Percentiles rank a stretch among this genome's conserved stretches.
Conservation (phyloP, 768 basidiomycete genomes). For the Lactarius sp. region DNA sequence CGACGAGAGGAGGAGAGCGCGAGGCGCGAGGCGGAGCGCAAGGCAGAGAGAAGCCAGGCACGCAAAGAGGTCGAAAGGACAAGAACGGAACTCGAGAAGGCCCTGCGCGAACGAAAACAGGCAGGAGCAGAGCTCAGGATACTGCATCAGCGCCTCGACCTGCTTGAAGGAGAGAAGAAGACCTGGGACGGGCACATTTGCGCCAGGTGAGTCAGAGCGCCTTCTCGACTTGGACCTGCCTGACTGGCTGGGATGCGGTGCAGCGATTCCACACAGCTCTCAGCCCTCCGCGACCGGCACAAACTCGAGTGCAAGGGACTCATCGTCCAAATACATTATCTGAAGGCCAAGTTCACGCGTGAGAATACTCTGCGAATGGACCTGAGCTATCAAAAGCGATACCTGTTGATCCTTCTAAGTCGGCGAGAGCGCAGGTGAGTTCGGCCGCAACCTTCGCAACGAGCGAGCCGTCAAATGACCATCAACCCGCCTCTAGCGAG, state of each 20-base stretch:
- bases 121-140: constrained; percentile 58
- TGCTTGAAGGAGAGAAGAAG: constrained; percentile 39
- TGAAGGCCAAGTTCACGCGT: constrained; percentile 87
- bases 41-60: constrained; percentile 48
- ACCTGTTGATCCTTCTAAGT: constrained; percentile 69
- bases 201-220: constrained; percentile 42
- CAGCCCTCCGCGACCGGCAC: constrained; percentile 57
- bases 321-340: constrained; percentile 83
- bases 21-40: constrained; percentile 39
- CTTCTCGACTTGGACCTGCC: not conserved
- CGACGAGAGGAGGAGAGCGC: constrained; percentile 63
- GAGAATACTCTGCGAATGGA: constrained; percentile 76
- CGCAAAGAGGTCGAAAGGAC: constrained; percentile 23
- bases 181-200: constrained; percentile 59
- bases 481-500: constrained; percentile 43
- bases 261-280: constrained; percentile 53
- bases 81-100: constrained; percentile 33
- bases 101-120: constrained; percentile 66
- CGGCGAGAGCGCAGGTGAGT: constrained; percentile 65
- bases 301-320: constrained; percentile 88
- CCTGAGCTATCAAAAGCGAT: constrained; percentile 82
- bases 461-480: not conserved
- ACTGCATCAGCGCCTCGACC: constrained; percentile 31
- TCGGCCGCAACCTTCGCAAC: not conserved
- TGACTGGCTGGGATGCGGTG: constrained; percentile 1